A percentile compares a stretch with the other conserved stretches of the same genome.
phyloP scores from a whole-genome alignment of 768 basidiomycete genomes.

The Pholiota conissans region DNA sequence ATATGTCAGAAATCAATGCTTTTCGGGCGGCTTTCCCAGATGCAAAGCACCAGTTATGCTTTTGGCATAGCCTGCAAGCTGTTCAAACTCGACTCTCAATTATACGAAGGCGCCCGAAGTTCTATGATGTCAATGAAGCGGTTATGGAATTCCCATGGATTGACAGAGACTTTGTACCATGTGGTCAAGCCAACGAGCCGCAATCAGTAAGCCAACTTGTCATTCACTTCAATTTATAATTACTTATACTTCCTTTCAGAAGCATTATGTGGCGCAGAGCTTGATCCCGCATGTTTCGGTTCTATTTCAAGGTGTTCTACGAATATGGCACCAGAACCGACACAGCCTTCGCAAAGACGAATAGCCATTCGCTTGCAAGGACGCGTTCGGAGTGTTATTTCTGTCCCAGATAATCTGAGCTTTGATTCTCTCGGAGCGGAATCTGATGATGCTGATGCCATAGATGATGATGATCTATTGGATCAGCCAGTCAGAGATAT shows the following conservation, averaged over 20 bases:
- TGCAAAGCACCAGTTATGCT: slow-evolving; percentile 36
- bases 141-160: slow-evolving; percentile 25
- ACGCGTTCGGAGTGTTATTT: too few species aligned
- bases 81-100: slow-evolving; percentile 28
- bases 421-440: too few species aligned
- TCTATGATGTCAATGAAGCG: slow-evolving; percentile 27
- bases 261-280: too few species aligned
- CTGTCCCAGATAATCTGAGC: too few species aligned
- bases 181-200: slow-evolving; percentile 14
- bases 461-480: neutral
- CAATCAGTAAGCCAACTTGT: neutral
- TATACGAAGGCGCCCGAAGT: slow-evolving; percentile 21
- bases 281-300: too few species aligned
- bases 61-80: slow-evolving; percentile 1
- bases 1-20: slow-evolving; percentile 28
- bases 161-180: slow-evolving; percentile 23
- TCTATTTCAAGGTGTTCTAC: too few species aligned
- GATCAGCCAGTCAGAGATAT: neutral
- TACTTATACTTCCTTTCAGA: too few species aligned
- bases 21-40: slow-evolving; percentile 22
- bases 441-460: too few species aligned
- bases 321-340: too few species aligned
- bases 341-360: too few species aligned
- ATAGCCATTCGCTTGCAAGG: too few species aligned
- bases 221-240: too few species aligned